phyloP scores from a whole-genome alignment of 345 rosid genomes.

The Melaleuca alternifolia region DNA sequence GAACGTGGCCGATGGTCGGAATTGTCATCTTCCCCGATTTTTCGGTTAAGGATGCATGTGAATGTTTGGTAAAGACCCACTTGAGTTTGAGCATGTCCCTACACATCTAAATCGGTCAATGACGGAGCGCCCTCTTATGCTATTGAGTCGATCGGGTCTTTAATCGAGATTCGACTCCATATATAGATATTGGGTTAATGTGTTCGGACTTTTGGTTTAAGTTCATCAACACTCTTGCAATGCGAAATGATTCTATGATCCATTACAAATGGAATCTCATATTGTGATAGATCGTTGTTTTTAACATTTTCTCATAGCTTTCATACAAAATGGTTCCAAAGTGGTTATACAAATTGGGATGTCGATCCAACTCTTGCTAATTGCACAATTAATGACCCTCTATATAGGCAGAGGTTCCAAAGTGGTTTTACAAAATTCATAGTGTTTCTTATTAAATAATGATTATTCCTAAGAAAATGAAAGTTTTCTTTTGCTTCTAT shows the following conservation, averaged over 20 bases:
- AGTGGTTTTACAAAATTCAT: not conserved
- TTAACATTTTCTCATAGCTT: not conserved
- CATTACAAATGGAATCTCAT: not conserved
- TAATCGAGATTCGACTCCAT: fast-evolving
- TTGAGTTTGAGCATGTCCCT: not conserved
- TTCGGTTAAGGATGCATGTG: not conserved
- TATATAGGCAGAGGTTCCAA: not conserved
- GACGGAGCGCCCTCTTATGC: not conserved
- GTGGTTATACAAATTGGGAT: too few relatives aligned
- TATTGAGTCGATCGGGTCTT: not conserved
- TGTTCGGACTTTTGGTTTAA: not conserved
- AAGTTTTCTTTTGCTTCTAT: not conserved
- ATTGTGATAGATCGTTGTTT: not conserved
- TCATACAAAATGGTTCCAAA: not conserved
- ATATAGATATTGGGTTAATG: not conserved
- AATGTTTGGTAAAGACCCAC: not conserved
- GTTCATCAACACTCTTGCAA: not conserved
- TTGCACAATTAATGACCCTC: not conserved
- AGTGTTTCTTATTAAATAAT: not conserved
- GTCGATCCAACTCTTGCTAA: not conserved
- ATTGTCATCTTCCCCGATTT: not conserved
- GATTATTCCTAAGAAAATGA: not conserved
- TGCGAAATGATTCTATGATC: not conserved
- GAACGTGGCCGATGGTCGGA: not conserved
- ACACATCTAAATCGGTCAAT: not conserved